Conservation (phyloP, 2,329 filamentous ascomycete genomes). For the Orbilia ellipsospora region DNA sequence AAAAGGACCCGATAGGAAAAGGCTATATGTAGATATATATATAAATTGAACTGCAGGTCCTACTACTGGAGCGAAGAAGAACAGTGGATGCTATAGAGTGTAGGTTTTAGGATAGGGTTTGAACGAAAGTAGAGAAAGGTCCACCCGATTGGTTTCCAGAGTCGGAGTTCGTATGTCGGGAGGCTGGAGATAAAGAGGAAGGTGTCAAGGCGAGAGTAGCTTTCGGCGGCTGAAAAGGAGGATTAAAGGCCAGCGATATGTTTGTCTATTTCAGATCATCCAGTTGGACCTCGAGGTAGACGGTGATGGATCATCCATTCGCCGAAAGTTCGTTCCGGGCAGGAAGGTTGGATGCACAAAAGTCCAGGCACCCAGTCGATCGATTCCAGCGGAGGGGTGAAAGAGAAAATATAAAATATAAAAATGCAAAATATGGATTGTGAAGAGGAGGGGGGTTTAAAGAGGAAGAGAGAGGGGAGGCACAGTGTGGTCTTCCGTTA, state of each 20-base stretch:
- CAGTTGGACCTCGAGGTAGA: conserved; percentile 36
- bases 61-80: neutral
- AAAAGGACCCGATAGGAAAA: neutral
- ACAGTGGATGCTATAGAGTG: neutral
- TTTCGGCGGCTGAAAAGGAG: conserved; percentile 22
- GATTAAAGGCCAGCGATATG: conserved; percentile 14
- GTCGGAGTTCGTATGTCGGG: conserved; percentile 6
- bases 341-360: conserved; percentile 18
- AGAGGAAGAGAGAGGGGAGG: conserved; percentile 6
- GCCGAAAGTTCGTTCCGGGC: conserved; percentile 40
- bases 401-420: conserved; percentile 29
- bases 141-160: neutral
- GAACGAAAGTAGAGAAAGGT: conserved; percentile 22
- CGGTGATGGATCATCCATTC: conserved; percentile 51
- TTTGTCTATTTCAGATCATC: conserved; percentile 48
- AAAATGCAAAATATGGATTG: too few species aligned
- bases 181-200: conserved; percentile 1
- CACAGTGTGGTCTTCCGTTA: conserved; percentile 40
- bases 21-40: neutral
- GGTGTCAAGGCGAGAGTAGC: conserved; percentile 3
- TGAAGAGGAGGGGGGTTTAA: conserved; percentile 1
- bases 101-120: conserved; percentile 1
- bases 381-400: conserved; percentile 21
- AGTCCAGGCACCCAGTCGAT: conserved; percentile 15
- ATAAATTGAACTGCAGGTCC: neutral